These are phyloP conservation scores for Penicillium coprophilum DNA, from an alignment of 495 filamentous ascomycete genomes.

Conservation along the genomic window DNA sequence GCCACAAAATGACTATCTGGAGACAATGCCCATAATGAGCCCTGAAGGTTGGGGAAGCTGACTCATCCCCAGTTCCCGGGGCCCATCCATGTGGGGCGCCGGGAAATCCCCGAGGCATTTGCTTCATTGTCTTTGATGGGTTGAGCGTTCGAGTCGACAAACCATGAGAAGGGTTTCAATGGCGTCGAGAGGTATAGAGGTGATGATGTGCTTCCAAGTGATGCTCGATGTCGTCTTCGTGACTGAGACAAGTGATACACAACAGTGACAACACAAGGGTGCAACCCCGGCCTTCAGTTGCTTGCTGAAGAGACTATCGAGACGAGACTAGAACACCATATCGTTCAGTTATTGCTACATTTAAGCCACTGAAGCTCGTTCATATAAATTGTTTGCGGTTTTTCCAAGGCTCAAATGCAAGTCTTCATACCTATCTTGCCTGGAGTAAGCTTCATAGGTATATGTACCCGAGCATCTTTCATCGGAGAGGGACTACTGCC, in stretches of 20 bases:
- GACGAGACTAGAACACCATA: slow-evolving; percentile 20
- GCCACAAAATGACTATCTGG: too few relatives aligned
- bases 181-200: slow-evolving; percentile 28
- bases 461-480: neutral
- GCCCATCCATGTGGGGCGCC: too few relatives aligned
- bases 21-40: too few relatives aligned
- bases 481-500: neutral
- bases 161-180: slow-evolving; percentile 53
- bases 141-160: slow-evolving; percentile 70
- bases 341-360: slow-evolving; percentile 14
- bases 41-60: too few relatives aligned
- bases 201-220: slow-evolving; percentile 11
- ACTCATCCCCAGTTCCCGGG: too few relatives aligned
- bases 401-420: too few relatives aligned
- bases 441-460: neutral
- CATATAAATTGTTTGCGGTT: neutral
- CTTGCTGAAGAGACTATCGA: slow-evolving; percentile 19
- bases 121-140: slow-evolving; percentile 74
- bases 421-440: neutral
- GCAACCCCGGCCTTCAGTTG: too few relatives aligned
- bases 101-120: too few relatives aligned
- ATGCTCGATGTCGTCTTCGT: slow-evolving; percentile 1
- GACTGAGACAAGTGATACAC: neutral
- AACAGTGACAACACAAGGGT: neutral
- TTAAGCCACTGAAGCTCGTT: neutral